Conservation (phyloP, 768 basidiomycete species). For the Kwoniella sp. region DNA sequence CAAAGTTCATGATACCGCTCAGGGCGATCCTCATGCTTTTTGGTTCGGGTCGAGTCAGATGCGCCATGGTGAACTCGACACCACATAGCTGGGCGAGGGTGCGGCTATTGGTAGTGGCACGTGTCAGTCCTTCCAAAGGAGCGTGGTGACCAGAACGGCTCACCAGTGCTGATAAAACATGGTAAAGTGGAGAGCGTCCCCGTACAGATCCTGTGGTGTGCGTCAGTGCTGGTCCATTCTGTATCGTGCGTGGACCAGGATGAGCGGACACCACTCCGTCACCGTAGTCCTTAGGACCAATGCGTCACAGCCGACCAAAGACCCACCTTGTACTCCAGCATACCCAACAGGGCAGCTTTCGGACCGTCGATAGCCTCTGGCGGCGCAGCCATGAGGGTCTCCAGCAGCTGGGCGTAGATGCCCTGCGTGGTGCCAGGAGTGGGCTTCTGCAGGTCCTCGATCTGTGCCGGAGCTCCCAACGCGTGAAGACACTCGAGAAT, state of each 20-base stretch:
- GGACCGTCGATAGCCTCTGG: constrained; percentile 37
- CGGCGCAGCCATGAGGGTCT: constrained; percentile 33
- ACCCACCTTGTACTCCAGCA: constrained; percentile 48
- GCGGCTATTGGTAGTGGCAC: constrained; percentile 13
- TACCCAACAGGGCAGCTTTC: constrained; percentile 41
- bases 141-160: not conserved
- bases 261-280: no score
- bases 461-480: constrained; percentile 28
- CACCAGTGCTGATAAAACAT: constrained; percentile 47
- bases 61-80: constrained; percentile 64
- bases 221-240: no score
- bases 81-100: constrained; percentile 36
- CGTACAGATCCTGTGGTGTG: constrained; percentile 34
- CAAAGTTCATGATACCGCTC: constrained; percentile 87
- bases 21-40: constrained; percentile 70
- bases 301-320: not conserved
- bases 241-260: no score
- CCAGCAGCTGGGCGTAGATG: constrained; percentile 33
- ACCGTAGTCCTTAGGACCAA: no score
- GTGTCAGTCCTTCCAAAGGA: constrained; percentile 2
- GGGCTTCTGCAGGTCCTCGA: constrained; percentile 33
- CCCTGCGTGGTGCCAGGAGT: constrained; percentile 26
- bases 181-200: constrained; percentile 40
- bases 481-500: constrained; percentile 33
- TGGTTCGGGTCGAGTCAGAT: constrained; percentile 67